These are phyloP conservation scores for Dioscorea alata DNA, from an alignment of 106 monocot species.

Conservation along the genomic window DNA sequence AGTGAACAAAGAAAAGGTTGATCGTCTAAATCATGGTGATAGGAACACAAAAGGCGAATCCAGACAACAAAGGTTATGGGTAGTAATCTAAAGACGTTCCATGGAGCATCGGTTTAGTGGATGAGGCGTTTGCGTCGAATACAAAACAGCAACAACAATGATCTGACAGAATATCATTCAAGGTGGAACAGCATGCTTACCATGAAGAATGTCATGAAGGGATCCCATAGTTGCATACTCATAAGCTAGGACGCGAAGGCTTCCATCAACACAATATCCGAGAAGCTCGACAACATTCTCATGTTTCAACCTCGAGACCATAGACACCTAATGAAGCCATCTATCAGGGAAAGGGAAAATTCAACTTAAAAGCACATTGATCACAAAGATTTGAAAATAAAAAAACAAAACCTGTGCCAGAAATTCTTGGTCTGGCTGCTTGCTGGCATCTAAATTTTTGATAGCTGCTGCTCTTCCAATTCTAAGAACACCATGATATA, in stretches of 20 bases:
- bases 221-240: conserved; percentile 18
- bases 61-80: neutral
- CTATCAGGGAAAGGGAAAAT: neutral
- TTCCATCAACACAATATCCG: conserved; percentile 15
- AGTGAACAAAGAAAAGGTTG: too few relatives aligned
- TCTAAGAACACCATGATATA: conserved; percentile 48
- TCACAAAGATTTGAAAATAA: neutral
- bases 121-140: neutral
- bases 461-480: conserved; percentile 40
- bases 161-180: neutral
- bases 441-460: conserved; percentile 61
- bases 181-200: neutral
- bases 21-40: neutral
- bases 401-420: conserved; percentile 32
- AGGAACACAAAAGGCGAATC: neutral
- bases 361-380: neutral
- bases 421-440: conserved; percentile 67
- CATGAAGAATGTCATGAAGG: conserved; percentile 21
- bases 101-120: too few relatives aligned
- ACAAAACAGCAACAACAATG: neutral
- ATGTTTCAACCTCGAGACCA: conserved; percentile 28
- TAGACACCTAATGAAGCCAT: conserved; percentile 18
- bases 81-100: neutral
- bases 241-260: conserved; percentile 10
- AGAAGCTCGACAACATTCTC: conserved; percentile 15